Evolutionary conservation across 2,329 filamentous ascomycete species (phyloP), one percentile per base, ranked within the genome.

Genomic region (Verticillium tricorpus): DNA sequence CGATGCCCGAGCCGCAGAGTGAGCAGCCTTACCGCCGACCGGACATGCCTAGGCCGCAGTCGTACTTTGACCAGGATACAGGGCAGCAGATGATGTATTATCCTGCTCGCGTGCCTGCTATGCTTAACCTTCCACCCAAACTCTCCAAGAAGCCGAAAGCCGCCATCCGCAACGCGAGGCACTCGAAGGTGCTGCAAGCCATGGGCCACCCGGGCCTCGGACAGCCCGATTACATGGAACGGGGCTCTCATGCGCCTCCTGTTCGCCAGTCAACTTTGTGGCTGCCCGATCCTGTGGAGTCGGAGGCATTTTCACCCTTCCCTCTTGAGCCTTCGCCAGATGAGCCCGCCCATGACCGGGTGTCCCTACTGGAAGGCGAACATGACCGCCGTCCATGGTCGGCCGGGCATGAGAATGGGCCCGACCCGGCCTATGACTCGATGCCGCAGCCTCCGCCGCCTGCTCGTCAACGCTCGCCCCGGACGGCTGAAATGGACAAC

Each of bases 81-180:
- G 89, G 87, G 5, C 87, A 94, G 67, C 82, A 88, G 68, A 97
- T 98, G 91, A 86, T 97, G 11, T 98, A 89, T 76, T 99, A 99
- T 73, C 95, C 95, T 15, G 95, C 95, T 3, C 93, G 92, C 1
- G 95, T 99, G 2, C 95, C 95, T 3, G 89, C 90, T 65, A 93
- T 96, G 88, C 83, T 99, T 62, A 98, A 97, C 69, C 79, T 99
- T 14, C 95, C 95, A 1, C 92, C 93, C 55, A 91, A 92, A 69
- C 78, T 98, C 58, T 96, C 93, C 1, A 91, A 89, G 69, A 83
- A 87, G 59, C 87, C 89, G 9, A 85, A 89, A 60, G 77, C 85
- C 2, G 77, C 82, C 11, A 82, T 87, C 5, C 83, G 88, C 61
- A 89, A 92, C 61, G 84, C 88, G 67, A 85, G 91, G 60, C 87